Evolutionary conservation across 2,329 filamentous ascomycete species (phyloP), one percentile per base, ranked within the genome.

Genomic region (Exutisphaerella laricina): DNA sequence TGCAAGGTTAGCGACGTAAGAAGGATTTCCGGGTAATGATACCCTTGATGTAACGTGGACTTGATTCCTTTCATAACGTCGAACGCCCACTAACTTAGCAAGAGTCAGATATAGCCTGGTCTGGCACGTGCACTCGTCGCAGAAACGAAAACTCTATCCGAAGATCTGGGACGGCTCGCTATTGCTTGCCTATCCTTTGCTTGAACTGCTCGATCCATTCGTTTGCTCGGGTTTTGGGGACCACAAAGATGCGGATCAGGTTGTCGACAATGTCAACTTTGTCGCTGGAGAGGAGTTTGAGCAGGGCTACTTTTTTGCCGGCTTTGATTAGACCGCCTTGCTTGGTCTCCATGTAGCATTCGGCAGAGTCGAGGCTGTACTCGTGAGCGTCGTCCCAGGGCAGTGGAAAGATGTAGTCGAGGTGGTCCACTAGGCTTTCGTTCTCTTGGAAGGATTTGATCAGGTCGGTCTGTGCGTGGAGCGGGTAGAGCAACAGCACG

Each of bases 151-250:
- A 22, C 16, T n/a, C 39, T 26, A 30, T 30, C 17, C 25, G 10
- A 23, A 18, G 4, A n/a, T n/a, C n/a, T n/a, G n/a, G n/a, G n/a
- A n/a, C n/a, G 23, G 6, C 20, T 21, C n/a, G 26, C 25, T 46
- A 47, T 12, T 43, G 34, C 44, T 56, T 57, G 8, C 58, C 56
- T 36, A 51, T 86, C 62, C 85, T 81, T 57, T 71, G 75, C 71
- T 96, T 97, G 63, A 88, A 89, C 56, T 92, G 85, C 50, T 78
- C 76, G 25, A 95, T 81, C 82, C 89, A 98, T n/a, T 64, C 74
- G 6, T 74, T 74, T 1, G 84, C 81, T 66, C 79, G 80, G 3
- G 64, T 66, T 57, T 77, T 82, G 0, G 90, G 90, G 51, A 98
- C 74, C 1, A 97, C 79, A 60, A 86, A 88, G 21, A 98, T 79